These are phyloP conservation scores for Candida schatavii DNA, from an alignment of 805 yeast species.

Conservation along the genomic window DNA sequence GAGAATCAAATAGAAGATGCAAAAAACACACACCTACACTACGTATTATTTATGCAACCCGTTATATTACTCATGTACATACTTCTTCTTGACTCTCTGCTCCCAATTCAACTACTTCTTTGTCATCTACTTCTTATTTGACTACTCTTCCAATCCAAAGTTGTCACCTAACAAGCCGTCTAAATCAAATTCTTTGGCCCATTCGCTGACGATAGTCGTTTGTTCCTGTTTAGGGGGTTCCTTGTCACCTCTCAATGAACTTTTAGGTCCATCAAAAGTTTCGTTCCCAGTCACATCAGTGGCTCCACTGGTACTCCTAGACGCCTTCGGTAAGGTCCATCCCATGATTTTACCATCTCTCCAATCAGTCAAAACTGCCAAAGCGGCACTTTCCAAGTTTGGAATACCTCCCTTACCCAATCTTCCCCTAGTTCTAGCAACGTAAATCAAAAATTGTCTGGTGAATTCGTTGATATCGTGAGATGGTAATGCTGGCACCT, in stretches of 20 bases:
- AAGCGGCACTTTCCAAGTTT: conserved; percentile 80
- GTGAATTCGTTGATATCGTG: conserved; percentile 71
- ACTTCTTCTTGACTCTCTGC: background rate
- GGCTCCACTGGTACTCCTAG: conserved; percentile 36
- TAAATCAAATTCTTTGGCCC: conserved; percentile 94
- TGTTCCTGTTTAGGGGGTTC: conserved; percentile 54
- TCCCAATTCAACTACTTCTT: no score
- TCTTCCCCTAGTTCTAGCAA: conserved; percentile 91
- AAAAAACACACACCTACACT: background rate
- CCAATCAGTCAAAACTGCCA: conserved; percentile 87
- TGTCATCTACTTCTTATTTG: background rate
- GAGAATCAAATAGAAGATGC: no score
- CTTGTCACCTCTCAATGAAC: conserved; percentile 40
- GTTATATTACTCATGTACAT: background rate
- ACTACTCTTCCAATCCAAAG: conserved; percentile 28
- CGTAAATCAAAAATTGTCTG: conserved; percentile 84
- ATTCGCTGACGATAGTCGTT: conserved; percentile 77
- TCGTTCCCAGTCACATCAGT: conserved; percentile 16
- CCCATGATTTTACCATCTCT: conserved; percentile 93
- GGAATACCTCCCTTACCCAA: conserved; percentile 92
- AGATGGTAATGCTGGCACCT: conserved; percentile 76
- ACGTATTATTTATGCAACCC: background rate
- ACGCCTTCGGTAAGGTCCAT: conserved; percentile 74
- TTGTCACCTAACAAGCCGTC: conserved; percentile 67
- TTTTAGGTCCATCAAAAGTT: conserved; percentile 31